phyloP scores from a whole-genome alignment of 176 grass and related monocot species.

The Eragrostis nindensis region DNA sequence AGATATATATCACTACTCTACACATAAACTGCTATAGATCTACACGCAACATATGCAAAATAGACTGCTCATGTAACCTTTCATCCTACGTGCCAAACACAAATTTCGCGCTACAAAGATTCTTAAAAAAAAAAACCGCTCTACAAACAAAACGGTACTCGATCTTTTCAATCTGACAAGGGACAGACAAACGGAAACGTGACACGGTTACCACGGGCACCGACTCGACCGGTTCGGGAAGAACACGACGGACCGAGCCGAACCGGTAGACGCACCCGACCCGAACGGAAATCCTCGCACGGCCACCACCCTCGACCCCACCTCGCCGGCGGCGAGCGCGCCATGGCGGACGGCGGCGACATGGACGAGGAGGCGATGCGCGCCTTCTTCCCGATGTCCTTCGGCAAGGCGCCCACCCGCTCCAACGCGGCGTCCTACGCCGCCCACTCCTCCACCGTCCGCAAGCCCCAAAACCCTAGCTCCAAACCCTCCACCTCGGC shows the following conservation, averaged over 20 bases:
- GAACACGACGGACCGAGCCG: not conserved
- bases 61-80: no score
- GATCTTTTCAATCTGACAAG: no score
- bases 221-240: not conserved
- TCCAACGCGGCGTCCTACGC: conserved; percentile 39
- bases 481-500: conserved; percentile 29
- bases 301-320: not conserved
- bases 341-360: conserved; percentile 49
- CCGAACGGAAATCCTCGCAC: not conserved
- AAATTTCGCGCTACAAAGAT: no score
- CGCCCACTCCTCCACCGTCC: conserved; percentile 75
- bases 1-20: no score
- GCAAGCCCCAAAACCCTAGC: conserved; percentile 61
- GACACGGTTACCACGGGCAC: not conserved
- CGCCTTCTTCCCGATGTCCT: conserved; percentile 79
- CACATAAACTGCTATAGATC: no score
- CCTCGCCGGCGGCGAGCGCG: conserved; percentile 36
- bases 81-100: no score
- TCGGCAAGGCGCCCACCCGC: conserved; percentile 70
- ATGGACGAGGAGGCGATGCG: conserved; percentile 93
- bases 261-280: not conserved
- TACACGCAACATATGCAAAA: no score
- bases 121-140: no score
- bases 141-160: no score
- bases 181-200: not conserved